Evolutionary conservation across 1,284 basidiomycete species (phyloP), one percentile per base, ranked within the genome.

Genomic region (Vanrija sp.): DNA sequence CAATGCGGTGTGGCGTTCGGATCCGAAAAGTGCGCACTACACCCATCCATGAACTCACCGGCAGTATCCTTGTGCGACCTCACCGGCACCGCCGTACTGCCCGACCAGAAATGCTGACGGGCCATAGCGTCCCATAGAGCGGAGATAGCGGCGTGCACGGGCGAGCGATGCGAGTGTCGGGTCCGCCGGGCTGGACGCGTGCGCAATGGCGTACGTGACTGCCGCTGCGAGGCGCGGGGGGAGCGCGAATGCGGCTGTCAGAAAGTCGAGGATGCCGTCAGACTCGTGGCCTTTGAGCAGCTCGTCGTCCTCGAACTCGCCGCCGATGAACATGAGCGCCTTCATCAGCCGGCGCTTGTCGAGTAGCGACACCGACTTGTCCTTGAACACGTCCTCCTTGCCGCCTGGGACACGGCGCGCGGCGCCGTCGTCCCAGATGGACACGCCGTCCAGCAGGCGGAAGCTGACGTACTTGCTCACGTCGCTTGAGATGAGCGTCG

Each of bases 271-370:
- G 55, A 92, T 85, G 0, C 85, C 78, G 15, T 73, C 69, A 6
- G 81, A 67, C 19, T 84, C 80, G 59, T 83, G 82, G 3, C 83
- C 86, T 72, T 58, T 55, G n/a, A 73, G 19, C 25, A 66, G 5
- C 29, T 66, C 62, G 60, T 82, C 82, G 6, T 72, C 73, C 67
- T 90, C 88, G 64, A 89, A 87, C 5, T 89, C 85, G 1, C 85
- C 85, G 0, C 83, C 82, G 39, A 87, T 87, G 67, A 90, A 93
- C 66, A 86, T 82, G 38, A 98, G 78, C 64, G 96, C 91, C 61
- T 94, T 91, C 89, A 98, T 98, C 39, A 98, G 79, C 39, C 87
- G 82, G 43, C 94, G 81, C 78, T 98, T 98, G 59, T 95, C 91
- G 38, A 94, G 74, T 6, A 98, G 80, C 4, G 81, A 82, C 14